Evolutionary conservation across 2,329 filamentous ascomycete genomes (phyloP).

Genomic region (Apiospora saccharicola): DNA sequence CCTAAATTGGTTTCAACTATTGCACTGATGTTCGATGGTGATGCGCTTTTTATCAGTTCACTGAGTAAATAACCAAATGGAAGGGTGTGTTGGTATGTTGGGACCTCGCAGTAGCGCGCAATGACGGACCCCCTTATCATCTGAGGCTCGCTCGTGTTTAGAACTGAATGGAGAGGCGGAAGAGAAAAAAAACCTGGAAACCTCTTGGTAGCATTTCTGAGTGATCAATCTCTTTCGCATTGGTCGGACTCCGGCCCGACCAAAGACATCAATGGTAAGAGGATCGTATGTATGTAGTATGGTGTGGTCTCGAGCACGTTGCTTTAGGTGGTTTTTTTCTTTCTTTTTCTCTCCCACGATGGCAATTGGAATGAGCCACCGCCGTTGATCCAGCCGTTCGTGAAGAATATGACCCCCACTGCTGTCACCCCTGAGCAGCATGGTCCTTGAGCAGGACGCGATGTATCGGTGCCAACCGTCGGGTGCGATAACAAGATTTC

Average conservation of each 20-base stretch:
- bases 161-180: background rate
- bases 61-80: background rate
- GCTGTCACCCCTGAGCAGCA: conserved; percentile 2
- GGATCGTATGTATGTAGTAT: background rate
- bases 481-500: background rate
- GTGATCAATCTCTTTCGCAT: background rate
- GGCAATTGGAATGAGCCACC: background rate
- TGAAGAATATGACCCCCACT: background rate
- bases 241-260: background rate
- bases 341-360: background rate
- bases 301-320: background rate
- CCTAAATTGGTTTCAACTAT: background rate
- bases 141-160: background rate
- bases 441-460: background rate
- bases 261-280: background rate
- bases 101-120: conserved; percentile 1
- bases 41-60: background rate
- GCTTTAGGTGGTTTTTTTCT: background rate
- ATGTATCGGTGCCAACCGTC: background rate
- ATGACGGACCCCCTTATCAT: background rate
- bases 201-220: background rate
- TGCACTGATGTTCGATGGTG: background rate
- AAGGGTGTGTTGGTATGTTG: background rate
- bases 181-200: background rate
- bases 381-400: background rate